Evolutionary conservation across 2,329 filamentous ascomycete genomes (phyloP), one percentile per base, ranked within the genome.

Genomic region (Didymella arachidicola): DNA sequence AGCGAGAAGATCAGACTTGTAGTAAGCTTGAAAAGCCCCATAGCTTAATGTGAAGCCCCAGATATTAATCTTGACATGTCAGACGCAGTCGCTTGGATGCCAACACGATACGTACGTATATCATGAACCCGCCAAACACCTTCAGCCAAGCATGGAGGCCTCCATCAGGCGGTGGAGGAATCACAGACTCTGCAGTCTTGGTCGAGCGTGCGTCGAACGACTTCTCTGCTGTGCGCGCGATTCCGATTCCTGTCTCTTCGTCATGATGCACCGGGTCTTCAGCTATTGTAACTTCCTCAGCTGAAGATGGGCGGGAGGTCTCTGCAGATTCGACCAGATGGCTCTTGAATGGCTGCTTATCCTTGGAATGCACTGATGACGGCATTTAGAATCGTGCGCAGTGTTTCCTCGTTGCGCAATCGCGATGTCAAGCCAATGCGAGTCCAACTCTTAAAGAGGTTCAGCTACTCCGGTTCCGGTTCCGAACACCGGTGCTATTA

Each of bases 11-110:
- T 78, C 71, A 1, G 64, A 66, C 30, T 75, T 67, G 64, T 82
- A 82, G 69, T 82, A 83, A 5, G 77, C 67, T 67, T 82, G 78
- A 52, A 82, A 82, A 1, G 74, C 75, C 22, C 79, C 79, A 46
- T 74, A 80, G 2, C 72, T 68, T 18, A 79, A 69, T 0, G 77
- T 77, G 53, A 79, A 78, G 11, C 78, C 79, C 78, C 78, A 76
- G 38, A 56, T 56, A 11, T 56, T 56, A 16, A 56, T 56, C 53
- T 49, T 22, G 4, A 38, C 14, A 30, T 32, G 6, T 64, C 50
- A 61, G 53, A 44, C 38, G 32, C 2, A 14, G 14, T 1, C 29
- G 19, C 14, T 8, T 29, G 3, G 7, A 27, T 14, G 30, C 14
- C 12, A 32, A 11, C 5, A 14, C 6, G 30, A 32, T 25, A 39